Evolutionary conservation across 2,329 filamentous ascomycete genomes (phyloP).

Genomic region (Aphanocladium album): DNA sequence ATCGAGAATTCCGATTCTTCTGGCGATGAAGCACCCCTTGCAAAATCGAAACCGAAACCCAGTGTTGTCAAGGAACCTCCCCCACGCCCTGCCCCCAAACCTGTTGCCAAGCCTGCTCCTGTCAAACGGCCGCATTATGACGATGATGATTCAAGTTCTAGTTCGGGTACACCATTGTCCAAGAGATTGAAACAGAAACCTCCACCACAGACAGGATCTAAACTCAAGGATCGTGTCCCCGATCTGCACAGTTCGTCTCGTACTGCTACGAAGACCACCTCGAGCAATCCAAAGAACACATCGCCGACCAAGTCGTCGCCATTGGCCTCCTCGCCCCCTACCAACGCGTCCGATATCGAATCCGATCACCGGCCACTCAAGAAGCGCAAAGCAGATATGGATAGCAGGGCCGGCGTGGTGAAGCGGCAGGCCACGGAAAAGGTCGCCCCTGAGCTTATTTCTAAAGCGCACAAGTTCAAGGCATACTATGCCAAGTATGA

Average conservation of each 20-base stretch:
- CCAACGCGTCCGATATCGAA: conserved; percentile 60
- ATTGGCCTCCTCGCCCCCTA: conserved; percentile 59
- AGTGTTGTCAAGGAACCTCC: background rate
- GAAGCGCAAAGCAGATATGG: conserved; percentile 39
- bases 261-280: background rate
- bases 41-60: conserved; percentile 20
- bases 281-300: conserved; percentile 44
- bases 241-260: background rate
- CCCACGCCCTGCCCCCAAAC: conserved; percentile 22
- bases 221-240: conserved; percentile 22
- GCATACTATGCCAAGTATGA: conserved; percentile 52
- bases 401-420: conserved; percentile 19
- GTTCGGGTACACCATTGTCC: conserved; percentile 53
- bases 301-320: conserved; percentile 61
- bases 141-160: conserved; percentile 54
- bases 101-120: conserved; percentile 24
- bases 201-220: conserved; percentile 26
- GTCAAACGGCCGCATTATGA: conserved; percentile 50
- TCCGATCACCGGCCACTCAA: conserved; percentile 30
- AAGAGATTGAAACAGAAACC: conserved; percentile 53
- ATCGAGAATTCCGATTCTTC: conserved; percentile 53
- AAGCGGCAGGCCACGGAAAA: conserved; percentile 29
- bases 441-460: conserved; percentile 39
- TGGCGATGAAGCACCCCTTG: conserved; percentile 41
- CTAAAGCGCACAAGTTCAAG: conserved; percentile 52